Conservation (phyloP, 306 rosid species). For the Quercus wislizeni region DNA sequence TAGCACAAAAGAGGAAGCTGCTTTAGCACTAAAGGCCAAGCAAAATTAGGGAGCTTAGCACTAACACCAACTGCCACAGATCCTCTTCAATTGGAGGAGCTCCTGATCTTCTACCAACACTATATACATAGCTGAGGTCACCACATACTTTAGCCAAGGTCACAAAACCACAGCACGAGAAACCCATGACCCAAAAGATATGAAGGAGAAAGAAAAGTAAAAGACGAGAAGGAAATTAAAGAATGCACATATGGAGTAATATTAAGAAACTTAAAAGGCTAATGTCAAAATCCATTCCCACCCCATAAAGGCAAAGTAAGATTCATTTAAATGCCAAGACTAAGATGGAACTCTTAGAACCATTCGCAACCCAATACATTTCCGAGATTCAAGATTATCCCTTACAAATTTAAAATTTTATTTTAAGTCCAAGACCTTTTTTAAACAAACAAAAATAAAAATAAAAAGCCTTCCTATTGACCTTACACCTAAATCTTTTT, state of each 20-base stretch:
- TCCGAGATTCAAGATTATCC: background rate
- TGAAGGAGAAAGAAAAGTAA: background rate
- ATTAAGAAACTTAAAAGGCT: background rate
- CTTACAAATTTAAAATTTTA: background rate
- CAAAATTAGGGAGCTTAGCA: background rate
- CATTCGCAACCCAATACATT: background rate
- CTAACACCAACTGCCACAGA: background rate
- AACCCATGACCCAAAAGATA: slow-evolving; percentile 2
- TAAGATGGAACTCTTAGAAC: background rate
- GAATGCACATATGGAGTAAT: background rate
- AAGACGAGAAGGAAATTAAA: background rate
- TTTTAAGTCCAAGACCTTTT: background rate
- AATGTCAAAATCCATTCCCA: background rate
- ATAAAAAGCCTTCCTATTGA: background rate
- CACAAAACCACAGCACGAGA: background rate
- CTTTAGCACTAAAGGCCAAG: background rate
- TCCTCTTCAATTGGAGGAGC: background rate
- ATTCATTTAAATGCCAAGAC: background rate
- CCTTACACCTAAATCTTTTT: background rate
- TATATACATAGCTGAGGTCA: background rate
- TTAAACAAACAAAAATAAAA: background rate
- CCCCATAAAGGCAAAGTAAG: background rate
- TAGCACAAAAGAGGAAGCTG: slow-evolving; percentile 2
- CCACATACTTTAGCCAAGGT: background rate
- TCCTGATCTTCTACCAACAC: background rate